phyloP scores from a whole-genome alignment of 495 filamentous ascomycete genomes.

The Amphirosellinia nigrospora region DNA sequence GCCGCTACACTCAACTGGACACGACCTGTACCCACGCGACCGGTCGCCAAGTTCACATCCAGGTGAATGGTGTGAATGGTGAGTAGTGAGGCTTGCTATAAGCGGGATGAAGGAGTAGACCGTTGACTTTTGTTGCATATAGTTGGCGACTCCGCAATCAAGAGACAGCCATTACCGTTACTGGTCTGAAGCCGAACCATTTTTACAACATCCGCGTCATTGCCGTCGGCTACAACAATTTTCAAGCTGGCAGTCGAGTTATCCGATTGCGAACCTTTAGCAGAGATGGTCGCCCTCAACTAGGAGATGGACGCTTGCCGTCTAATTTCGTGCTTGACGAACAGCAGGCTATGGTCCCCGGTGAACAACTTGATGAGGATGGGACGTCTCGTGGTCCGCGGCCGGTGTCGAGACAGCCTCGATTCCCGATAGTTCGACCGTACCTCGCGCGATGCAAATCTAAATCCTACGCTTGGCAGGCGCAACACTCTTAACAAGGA shows the following conservation, averaged over 20 bases:
- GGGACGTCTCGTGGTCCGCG: conserved; percentile 45
- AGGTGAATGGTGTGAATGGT: conserved; percentile 93
- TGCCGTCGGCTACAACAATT: conserved; percentile 85
- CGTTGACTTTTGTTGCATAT: conserved; percentile 28
- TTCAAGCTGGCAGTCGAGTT: conserved; percentile 84
- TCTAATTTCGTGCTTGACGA: conserved; percentile 60
- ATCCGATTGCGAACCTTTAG: conserved; percentile 76
- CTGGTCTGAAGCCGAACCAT: conserved; percentile 79
- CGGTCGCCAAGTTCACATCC: conserved; percentile 88
- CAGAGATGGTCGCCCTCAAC: conserved; percentile 60
- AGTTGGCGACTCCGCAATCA: conserved; percentile 87
- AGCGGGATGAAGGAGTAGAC: conserved; percentile 1
- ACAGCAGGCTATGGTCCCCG: conserved; percentile 46
- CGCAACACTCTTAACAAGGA: conserved; percentile 73
- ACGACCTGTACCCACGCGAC: conserved; percentile 74
- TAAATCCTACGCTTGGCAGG: conserved; percentile 60
- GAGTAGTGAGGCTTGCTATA: conserved; percentile 37
- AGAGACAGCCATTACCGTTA: conserved; percentile 89
- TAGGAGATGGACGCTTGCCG: conserved; percentile 57
- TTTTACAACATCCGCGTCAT: conserved; percentile 93
- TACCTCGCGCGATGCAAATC: conserved; percentile 67
- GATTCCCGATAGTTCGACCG: conserved; percentile 54
- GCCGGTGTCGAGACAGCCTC: conserved; percentile 62
- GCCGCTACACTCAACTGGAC: conserved; percentile 93
- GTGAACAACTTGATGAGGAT: conserved; percentile 46